A percentile compares a stretch with the other conserved stretches of the same genome.
Evolutionary conservation across 176 grass and related monocot genomes (phyloP).

Genomic region (Leersia perrieri): DNA sequence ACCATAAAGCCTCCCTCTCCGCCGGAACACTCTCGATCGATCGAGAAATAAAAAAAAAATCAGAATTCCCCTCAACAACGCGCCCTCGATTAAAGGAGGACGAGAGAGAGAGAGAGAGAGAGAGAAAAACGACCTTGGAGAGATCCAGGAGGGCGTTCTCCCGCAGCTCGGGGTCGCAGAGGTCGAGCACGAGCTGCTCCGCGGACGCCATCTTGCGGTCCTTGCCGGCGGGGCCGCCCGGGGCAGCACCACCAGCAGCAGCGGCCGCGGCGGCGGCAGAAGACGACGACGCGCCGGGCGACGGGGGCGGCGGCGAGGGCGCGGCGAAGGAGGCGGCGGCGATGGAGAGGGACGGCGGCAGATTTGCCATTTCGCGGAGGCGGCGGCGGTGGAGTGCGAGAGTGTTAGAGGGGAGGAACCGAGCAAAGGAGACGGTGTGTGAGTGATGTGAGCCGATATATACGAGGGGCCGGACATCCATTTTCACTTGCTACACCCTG

Average conservation of each 20-base stretch:
- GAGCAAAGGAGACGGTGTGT: too few relatives aligned
- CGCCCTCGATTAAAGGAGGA: background rate
- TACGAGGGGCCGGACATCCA: background rate
- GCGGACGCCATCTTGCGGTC: conserved; percentile 63
- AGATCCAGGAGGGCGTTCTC: conserved; percentile 71
- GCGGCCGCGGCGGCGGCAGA: background rate
- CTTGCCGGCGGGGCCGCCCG: conserved; percentile 25
- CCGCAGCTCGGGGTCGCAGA: conserved; percentile 74
- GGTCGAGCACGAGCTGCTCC: conserved; percentile 84
- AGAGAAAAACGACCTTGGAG: conserved; percentile 51
- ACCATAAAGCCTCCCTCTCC: background rate
- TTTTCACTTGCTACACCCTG: background rate
- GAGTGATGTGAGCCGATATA: background rate
- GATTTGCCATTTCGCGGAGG: conserved; percentile 55
- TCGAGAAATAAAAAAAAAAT: background rate
- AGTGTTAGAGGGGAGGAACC: background rate
- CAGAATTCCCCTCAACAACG: background rate
- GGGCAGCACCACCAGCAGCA: too few relatives aligned
- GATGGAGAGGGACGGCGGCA: conserved; percentile 51
- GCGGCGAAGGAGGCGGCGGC: conserved; percentile 38
- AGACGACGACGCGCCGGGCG: conserved; percentile 8
- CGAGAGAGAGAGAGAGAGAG: too few relatives aligned
- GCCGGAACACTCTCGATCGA: background rate
- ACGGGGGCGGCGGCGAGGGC: conserved; percentile 20
- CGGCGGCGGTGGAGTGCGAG: background rate